Evolutionary conservation across 495 filamentous ascomycete genomes (phyloP).

Genomic region (Trichoderma parareesei): DNA sequence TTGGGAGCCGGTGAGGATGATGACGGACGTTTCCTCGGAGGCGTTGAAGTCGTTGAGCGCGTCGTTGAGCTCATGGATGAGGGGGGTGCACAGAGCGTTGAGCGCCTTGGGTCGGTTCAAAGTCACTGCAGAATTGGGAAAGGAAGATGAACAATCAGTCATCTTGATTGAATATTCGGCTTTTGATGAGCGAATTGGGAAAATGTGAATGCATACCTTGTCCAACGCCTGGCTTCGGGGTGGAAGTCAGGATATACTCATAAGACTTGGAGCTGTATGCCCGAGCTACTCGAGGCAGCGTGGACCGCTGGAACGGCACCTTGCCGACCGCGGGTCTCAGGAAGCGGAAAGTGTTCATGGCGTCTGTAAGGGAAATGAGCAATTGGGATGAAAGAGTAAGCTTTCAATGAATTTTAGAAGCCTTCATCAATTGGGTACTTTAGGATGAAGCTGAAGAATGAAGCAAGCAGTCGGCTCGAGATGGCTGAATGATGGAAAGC

Average conservation of each 20-base stretch:
- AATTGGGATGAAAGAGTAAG: not conserved
- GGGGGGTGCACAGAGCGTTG: slow-evolving; percentile 82
- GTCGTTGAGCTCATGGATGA: slow-evolving; percentile 82
- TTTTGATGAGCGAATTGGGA: not conserved
- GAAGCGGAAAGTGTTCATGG: slow-evolving; percentile 50
- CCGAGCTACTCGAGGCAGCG: slow-evolving; percentile 51
- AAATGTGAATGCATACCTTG: slow-evolving; percentile 51
- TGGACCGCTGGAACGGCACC: slow-evolving; percentile 19
- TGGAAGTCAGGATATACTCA: slow-evolving; percentile 71
- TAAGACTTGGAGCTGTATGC: slow-evolving; percentile 50
- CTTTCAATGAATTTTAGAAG: not conserved
- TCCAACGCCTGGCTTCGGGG: slow-evolving; percentile 79
- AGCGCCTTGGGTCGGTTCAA: slow-evolving; percentile 90
- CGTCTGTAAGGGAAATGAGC: not conserved
- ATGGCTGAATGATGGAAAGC: slow-evolving; percentile 10
- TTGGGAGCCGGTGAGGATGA: slow-evolving; percentile 79
- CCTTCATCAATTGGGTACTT: no score
- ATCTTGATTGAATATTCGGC: no score
- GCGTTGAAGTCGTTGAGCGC: slow-evolving; percentile 66
- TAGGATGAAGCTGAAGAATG: not conserved
- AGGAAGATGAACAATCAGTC: slow-evolving; percentile 7
- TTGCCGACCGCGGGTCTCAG: slow-evolving; percentile 49
- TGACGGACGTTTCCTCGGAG: slow-evolving; percentile 59
- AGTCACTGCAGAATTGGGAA: slow-evolving; percentile 55
- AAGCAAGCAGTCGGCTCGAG: not conserved